Evolutionary conservation across 208 protist genomes (phyloP), one percentile per base, ranked within the genome.

Genomic region (Leishmania mexicana): DNA sequence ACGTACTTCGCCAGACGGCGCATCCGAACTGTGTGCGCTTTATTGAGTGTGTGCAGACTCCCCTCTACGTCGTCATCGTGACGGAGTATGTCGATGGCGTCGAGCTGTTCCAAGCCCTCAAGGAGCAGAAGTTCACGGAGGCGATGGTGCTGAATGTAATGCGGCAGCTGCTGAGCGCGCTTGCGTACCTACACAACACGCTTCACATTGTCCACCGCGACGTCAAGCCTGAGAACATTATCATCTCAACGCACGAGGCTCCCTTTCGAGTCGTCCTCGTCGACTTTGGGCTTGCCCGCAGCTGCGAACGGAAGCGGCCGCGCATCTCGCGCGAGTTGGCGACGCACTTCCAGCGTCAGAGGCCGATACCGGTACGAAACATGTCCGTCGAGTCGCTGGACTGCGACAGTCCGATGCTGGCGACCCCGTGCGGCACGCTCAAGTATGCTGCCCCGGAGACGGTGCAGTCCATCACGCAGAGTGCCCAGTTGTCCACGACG

Each of bases 221-320:
- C 78, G 87, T 98, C 5, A 98, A 98, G 79, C 93, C 95, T 1
- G 93, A 97, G 75, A 98, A 98, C 85, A 87, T 98, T 47, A 80
- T 98, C 68, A 81, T 98, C 24, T 80, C 85, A 11, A 85, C 84
- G 2, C 72, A 80, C 15, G 76, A 87, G 79, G 76, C 82, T 40
- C 88, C 35, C n/a, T 76, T 64, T 17, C 87, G 92, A 24, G 88
- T 96, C 31, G 93, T 90, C 7, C 82, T 97, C 8, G 93, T 97
- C 4, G 95, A 97, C 80, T 97, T 97, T 85, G 95, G 95, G 1
- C 87, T 97, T 40, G 90, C 93, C 10, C 86, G 92, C 11, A 79
- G 73, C 64, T 83, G 81, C 19, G 78, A 87, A 40, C 81, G 81
- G 62, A 65, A 70, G 75, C 60, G 76, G 17, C 67, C 51, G 17